Conservation (phyloP, 176 grass and related monocot genomes). For the Lolium multiflorum region DNA sequence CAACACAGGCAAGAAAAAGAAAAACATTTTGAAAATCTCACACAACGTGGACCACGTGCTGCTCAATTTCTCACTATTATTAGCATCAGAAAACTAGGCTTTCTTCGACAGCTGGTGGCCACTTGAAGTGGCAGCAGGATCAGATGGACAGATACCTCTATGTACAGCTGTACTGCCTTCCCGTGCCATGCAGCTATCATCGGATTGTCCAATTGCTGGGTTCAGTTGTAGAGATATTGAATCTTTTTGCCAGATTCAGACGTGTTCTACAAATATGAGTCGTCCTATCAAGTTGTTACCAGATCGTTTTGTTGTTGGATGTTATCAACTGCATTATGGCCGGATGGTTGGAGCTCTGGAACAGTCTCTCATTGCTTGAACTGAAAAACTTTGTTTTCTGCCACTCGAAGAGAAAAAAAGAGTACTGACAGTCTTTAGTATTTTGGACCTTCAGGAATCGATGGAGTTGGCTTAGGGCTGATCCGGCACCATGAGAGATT, state of each 20-base stretch:
- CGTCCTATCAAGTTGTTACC: no score
- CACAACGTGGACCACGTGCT: neutral
- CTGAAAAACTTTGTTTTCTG: neutral
- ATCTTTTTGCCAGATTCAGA: neutral
- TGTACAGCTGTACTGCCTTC: neutral
- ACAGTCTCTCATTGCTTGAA: no score
- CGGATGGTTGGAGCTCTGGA: neutral
- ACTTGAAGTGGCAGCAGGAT: neutral
- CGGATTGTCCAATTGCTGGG: neutral
- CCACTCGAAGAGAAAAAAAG: neutral
- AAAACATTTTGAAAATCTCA: neutral
- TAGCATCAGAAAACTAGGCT: neutral
- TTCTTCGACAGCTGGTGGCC: slow-evolving; percentile 2
- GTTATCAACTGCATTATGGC: neutral
- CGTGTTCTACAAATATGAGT: neutral
- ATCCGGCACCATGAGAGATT: slow-evolving; percentile 74
- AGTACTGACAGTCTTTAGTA: neutral
- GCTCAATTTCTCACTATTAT: neutral
- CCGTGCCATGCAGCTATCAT: neutral
- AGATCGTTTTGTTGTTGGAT: neutral
- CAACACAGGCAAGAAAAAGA: neutral
- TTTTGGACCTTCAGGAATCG: slow-evolving; percentile 60
- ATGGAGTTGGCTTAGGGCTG: slow-evolving; percentile 86
- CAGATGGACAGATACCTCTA: slow-evolving; percentile 2
- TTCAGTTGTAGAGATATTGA: neutral